Conservation (phyloP, 306 rosid genomes). For the Prunus armeniaca region DNA sequence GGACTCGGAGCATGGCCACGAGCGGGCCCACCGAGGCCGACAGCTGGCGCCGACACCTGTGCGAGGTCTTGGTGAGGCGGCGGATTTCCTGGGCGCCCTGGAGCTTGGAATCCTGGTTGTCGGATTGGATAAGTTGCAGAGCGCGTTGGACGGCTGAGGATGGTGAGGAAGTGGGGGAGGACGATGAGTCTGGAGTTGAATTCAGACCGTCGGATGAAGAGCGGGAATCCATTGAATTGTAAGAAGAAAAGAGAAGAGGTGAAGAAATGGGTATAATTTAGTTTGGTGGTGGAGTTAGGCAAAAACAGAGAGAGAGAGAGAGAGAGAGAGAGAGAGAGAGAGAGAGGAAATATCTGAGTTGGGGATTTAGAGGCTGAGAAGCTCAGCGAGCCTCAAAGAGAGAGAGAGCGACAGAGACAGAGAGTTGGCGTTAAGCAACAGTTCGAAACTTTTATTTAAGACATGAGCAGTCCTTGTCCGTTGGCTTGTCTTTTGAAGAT, state of each 20-base stretch:
- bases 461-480: too few relatives aligned
- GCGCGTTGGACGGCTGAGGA: conserved; percentile 65
- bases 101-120: conserved; percentile 44
- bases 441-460: too few relatives aligned
- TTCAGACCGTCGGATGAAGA: conserved; percentile 28
- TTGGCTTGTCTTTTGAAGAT: too few relatives aligned
- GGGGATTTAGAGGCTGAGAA: neutral
- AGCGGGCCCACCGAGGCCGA: conserved; percentile 34
- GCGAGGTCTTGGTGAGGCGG: conserved; percentile 85
- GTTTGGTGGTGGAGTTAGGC: neutral
- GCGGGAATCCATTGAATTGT: conserved; percentile 31
- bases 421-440: conserved; percentile 48
- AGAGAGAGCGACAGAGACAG: neutral
- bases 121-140: conserved; percentile 59
- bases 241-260: neutral
- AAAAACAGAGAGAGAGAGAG: neutral
- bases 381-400: neutral
- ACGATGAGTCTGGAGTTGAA: conserved; percentile 6
- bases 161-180: conserved; percentile 5
- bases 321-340: neutral
- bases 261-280: neutral
- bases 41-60: conserved; percentile 83
- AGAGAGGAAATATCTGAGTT: conserved; percentile 16
- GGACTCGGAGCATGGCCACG: conserved; percentile 39
- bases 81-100: conserved; percentile 83